Evolutionary conservation across 805 yeast genomes (phyloP).

Genomic region (Ogataea salicorniae): DNA sequence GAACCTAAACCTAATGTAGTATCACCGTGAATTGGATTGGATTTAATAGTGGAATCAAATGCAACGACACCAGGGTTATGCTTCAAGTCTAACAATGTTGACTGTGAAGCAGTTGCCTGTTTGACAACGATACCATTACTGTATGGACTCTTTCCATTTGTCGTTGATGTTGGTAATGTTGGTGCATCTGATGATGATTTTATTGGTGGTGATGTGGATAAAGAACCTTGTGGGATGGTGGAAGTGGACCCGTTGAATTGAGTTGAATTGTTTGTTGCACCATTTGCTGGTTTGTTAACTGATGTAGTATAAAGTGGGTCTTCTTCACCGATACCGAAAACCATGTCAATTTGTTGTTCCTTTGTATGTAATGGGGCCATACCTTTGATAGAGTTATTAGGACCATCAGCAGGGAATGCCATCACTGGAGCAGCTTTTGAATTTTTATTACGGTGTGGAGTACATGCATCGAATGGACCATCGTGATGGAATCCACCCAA

Average conservation of each 20-base stretch:
- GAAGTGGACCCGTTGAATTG: background rate
- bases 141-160: slow-evolving; percentile 22
- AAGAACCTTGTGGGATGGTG: background rate
- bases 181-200: background rate
- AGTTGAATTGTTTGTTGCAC: background rate
- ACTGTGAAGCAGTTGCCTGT: slow-evolving; percentile 22
- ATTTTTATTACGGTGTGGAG: slow-evolving; percentile 86
- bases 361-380: slow-evolving; percentile 49
- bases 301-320: slow-evolving; percentile 33
- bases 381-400: slow-evolving; percentile 80
- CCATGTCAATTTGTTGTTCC: slow-evolving; percentile 62
- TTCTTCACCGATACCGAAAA: slow-evolving; percentile 66
- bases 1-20: slow-evolving; percentile 87
- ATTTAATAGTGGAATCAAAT: slow-evolving; percentile 66
- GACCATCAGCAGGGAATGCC: slow-evolving; percentile 96
- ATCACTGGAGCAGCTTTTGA: slow-evolving; percentile 78
- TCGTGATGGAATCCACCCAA: slow-evolving; percentile 95
- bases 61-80: slow-evolving; percentile 49
- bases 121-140: slow-evolving; percentile 29
- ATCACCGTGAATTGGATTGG: slow-evolving; percentile 77
- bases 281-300: slow-evolving; percentile 2
- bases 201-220: background rate
- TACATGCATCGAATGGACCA: slow-evolving; percentile 98
- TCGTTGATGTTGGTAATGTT: background rate
- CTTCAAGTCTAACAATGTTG: slow-evolving; percentile 34